Evolutionary conservation across 176 grass and related monocot species (phyloP).

Genomic region (Zoysia pacifica): DNA sequence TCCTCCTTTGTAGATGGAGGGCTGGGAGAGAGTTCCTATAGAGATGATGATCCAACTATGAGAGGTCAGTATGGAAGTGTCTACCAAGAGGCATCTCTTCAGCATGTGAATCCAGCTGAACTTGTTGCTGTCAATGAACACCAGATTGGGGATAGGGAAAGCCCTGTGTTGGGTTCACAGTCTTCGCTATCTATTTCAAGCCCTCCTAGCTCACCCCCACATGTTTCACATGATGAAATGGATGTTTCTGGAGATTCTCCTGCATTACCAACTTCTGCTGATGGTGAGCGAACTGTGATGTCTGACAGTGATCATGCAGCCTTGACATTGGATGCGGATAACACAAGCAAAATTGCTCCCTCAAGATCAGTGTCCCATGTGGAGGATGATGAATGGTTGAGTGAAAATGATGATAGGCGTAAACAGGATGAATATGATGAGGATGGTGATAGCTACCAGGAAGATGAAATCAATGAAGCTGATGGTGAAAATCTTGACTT

Average conservation of each 20-base stretch:
- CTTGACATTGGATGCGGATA: slow-evolving; percentile 46
- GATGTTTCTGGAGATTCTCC: slow-evolving; percentile 94
- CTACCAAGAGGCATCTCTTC: slow-evolving; percentile 63
- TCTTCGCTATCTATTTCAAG: slow-evolving; percentile 92
- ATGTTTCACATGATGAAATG: slow-evolving; percentile 90
- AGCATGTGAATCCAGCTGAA: slow-evolving; percentile 35
- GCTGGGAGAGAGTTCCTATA: slow-evolving; percentile 42
- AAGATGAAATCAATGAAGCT: slow-evolving; percentile 64
- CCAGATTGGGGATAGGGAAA: slow-evolving; percentile 58
- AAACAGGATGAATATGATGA: slow-evolving; percentile 74
- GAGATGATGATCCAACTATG: slow-evolving; percentile 55
- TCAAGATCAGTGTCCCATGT: slow-evolving; percentile 58
- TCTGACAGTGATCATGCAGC: slow-evolving; percentile 65
- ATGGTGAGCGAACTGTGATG: slow-evolving; percentile 65
- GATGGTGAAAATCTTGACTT: slow-evolving; percentile 67
- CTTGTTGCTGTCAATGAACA: slow-evolving; percentile 48
- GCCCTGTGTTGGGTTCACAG: slow-evolving; percentile 66
- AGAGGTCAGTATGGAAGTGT: slow-evolving; percentile 55
- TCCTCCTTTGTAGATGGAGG: slow-evolving; percentile 50
- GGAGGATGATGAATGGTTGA: slow-evolving; percentile 76
- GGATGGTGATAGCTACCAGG: slow-evolving; percentile 60
- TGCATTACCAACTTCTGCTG: slow-evolving; percentile 88
- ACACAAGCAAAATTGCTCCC: slow-evolving; percentile 47
- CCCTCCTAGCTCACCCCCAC: slow-evolving; percentile 76
- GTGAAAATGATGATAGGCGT: slow-evolving; percentile 56